Evolutionary conservation across 2,329 filamentous ascomycete genomes (phyloP), one percentile per base, ranked within the genome.

Genomic region (Xylariales sp.): DNA sequence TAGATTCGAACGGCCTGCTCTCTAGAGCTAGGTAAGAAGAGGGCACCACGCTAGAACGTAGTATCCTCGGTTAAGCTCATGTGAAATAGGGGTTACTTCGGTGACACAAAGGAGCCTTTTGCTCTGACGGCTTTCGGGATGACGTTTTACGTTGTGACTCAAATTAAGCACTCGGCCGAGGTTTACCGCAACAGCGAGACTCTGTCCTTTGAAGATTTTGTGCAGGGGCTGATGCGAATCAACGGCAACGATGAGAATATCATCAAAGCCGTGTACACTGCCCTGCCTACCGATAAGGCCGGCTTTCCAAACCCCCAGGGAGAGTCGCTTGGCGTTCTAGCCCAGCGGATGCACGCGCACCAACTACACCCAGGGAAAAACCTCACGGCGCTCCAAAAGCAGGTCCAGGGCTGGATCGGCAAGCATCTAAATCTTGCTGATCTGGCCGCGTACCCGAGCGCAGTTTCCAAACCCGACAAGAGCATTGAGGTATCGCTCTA

Each of bases 251-350:
- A 58, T 6, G 65, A 75, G 34, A 41, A 41, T 1, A 61, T 36
- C 34, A 66, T 77, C 55, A 59, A 74, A 54, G 41, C 55, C 10
- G 53, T 74, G 39, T 75, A 70, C 50, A 60, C 55, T 1, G 50
- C 62, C 10, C 66, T 73, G 3, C 71, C 73, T 3, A 60, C 18
- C 0, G 59, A 71, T 55, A 76, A 77, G 50, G 10, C 65, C 1
- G 74, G 74, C 39, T 75, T 75, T 46, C 69, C 73, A 3, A 76
- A 75, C 64, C 74, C 72, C 0, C 60, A 69, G 2, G 74, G 70
- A 16, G 53, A 66, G 34, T 69, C 73, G 0, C 53, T 75, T 12
- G 72, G 65, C 12, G 49, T 48, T 0, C 56, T 75, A 4, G 66
- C 61, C 0, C 65, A 62, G 18, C 14, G 53, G 8, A 76, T 75